Conservation (phyloP, 306 rosid species). For the Alnus glutinosa region DNA sequence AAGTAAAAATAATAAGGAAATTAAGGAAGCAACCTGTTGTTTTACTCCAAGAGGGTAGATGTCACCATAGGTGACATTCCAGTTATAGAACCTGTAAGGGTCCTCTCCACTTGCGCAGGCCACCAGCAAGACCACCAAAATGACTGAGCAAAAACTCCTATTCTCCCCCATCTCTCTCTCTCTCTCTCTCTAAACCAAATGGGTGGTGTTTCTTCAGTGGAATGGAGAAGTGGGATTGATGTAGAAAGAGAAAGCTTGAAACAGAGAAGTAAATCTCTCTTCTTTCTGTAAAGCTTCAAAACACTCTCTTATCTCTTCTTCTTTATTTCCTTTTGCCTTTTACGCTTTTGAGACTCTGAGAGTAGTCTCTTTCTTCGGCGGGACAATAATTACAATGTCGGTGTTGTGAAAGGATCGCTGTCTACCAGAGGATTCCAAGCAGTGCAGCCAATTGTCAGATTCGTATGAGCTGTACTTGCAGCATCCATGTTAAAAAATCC, state of each 20-base stretch:
- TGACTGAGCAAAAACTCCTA: constrained; percentile 28
- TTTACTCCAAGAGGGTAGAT: constrained; percentile 84
- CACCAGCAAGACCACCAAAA: constrained; percentile 42
- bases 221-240: constrained; percentile 17
- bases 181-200: background rate
- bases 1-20: background rate
- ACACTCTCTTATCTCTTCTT: constrained; percentile 16
- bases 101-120: constrained; percentile 59
- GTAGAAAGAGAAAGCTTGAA: constrained; percentile 16
- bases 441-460: background rate
- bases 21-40: constrained; percentile 50
- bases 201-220: background rate
- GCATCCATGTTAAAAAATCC: background rate
- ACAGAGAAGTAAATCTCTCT: constrained; percentile 7
- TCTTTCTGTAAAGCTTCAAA: constrained; percentile 23
- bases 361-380: constrained; percentile 12
- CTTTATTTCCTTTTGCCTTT: background rate
- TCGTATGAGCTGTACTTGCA: constrained; percentile 45
- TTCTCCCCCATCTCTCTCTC: constrained; percentile 35
- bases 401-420: constrained; percentile 13
- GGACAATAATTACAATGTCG: constrained; percentile 22
- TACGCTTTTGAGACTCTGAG: constrained; percentile 2
- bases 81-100: constrained; percentile 70
- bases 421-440: background rate
- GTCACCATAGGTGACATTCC: constrained; percentile 88